phyloP scores from a whole-genome alignment of 345 rosid genomes.

The Populus tremula region DNA sequence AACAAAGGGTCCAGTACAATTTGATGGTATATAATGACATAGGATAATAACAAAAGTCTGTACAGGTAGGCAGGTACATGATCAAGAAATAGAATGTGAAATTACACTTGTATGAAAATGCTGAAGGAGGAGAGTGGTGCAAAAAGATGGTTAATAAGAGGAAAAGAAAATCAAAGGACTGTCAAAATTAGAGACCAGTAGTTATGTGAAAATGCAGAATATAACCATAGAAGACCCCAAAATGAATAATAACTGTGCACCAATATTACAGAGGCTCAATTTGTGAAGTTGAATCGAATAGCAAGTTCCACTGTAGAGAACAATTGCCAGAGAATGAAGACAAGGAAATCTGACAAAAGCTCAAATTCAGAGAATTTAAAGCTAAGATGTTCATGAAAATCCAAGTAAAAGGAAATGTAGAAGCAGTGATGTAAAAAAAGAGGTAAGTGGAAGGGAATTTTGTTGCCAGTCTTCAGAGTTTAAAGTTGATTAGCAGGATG shows the following conservation, averaged over 20 bases:
- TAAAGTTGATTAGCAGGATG: neutral
- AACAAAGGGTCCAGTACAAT: too few relatives aligned
- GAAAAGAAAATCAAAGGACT: neutral
- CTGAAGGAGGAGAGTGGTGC: neutral
- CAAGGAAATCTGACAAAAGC: neutral
- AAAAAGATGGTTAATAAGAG: neutral
- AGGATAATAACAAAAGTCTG: neutral
- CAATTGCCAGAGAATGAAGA: neutral
- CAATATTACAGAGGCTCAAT: neutral
- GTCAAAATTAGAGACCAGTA: neutral
- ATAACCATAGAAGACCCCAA: neutral
- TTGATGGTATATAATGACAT: too few relatives aligned
- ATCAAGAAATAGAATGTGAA: too few relatives aligned
- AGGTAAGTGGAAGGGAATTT: neutral
- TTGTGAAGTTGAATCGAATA: neutral
- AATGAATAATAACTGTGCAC: neutral
- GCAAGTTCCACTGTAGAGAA: neutral
- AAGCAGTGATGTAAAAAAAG: neutral
- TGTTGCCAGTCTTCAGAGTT: neutral
- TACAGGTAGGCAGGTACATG: too few relatives aligned
- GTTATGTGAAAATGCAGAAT: neutral
- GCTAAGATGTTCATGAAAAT: neutral
- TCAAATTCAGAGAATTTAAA: neutral
- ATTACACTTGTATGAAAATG: too few relatives aligned
- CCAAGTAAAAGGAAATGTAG: too few relatives aligned